A percentile compares a stretch with the other conserved stretches of the same genome.
Conservation (phyloP, 2,329 filamentous ascomycete species). For the Blumeriella jaapii region DNA sequence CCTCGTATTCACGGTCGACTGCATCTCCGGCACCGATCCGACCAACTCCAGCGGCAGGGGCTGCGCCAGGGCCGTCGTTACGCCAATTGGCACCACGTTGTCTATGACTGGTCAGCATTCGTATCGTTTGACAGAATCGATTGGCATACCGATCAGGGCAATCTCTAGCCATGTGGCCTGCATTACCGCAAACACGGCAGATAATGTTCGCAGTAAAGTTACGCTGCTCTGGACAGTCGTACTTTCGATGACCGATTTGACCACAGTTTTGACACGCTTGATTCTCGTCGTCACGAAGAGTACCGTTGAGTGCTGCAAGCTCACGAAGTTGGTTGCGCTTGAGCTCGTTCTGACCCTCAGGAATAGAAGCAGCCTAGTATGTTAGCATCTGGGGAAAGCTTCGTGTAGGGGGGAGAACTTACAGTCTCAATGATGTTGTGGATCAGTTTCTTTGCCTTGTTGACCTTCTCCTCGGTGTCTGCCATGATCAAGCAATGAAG, state of each 20-base stretch:
- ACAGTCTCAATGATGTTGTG: slow-evolving; percentile 99
- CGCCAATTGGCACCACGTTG: slow-evolving; percentile 75
- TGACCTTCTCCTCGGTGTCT: slow-evolving; percentile 98
- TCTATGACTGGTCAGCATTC: slow-evolving; percentile 37
- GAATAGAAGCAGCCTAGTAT: slow-evolving; percentile 83
- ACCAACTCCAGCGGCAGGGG: slow-evolving; percentile 44
- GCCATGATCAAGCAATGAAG: slow-evolving; percentile 99
- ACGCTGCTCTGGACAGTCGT: slow-evolving; percentile 93
- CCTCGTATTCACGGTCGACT: slow-evolving; percentile 90
- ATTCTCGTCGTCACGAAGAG: slow-evolving; percentile 96
- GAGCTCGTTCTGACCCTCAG: slow-evolving; percentile 96
- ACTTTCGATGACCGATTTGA: slow-evolving; percentile 97
- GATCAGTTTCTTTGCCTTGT: slow-evolving; percentile 96
- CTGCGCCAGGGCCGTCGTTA: slow-evolving; percentile 50
- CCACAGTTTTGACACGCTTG: slow-evolving; percentile 99
- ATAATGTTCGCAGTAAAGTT: slow-evolving; percentile 99
- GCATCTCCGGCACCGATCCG: slow-evolving; percentile 66
- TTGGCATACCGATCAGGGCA: slow-evolving; percentile 66
- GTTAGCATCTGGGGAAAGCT: slow-evolving; percentile 24
- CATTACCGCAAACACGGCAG: slow-evolving; percentile 94
- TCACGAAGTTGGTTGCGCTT: slow-evolving; percentile 98
- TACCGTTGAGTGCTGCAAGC: slow-evolving; percentile 95
- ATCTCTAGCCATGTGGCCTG: slow-evolving; percentile 95
- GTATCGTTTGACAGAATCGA: not conserved
- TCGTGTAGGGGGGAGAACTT: slow-evolving; percentile 31